phyloP scores from a whole-genome alignment of 495 filamentous ascomycete genomes.

The Penicillium roqueforti region DNA sequence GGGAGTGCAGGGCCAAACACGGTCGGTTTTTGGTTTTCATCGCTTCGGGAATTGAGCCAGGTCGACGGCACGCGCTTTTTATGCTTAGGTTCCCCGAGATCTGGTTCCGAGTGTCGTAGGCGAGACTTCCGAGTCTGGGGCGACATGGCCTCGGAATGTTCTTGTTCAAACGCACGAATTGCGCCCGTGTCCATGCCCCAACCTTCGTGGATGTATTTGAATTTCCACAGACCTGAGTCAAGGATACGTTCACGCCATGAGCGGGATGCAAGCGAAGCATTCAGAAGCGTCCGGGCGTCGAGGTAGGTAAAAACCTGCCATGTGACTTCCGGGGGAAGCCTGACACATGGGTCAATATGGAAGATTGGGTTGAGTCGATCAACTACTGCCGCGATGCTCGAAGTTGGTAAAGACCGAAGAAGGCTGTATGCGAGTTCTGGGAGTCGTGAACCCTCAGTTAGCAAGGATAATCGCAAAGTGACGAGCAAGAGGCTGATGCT shows the following conservation, averaged over 20 bases:
- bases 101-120: conserved; percentile 40
- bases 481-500: not conserved
- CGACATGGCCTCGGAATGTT: conserved; percentile 41
- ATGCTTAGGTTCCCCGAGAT: conserved; percentile 44
- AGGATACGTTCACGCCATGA: conserved; percentile 78
- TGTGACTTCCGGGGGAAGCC: conserved; percentile 83
- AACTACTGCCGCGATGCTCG: conserved; percentile 71
- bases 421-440: conserved; percentile 52
- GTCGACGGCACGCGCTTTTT: conserved; percentile 50
- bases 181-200: conserved; percentile 70
- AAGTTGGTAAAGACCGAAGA: conserved; percentile 69
- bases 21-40: conserved; percentile 1
- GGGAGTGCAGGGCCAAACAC: conserved; percentile 16
- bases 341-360: conserved; percentile 84
- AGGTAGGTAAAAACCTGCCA: conserved; percentile 85
- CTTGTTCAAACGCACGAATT: conserved; percentile 62
- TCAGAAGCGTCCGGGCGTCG: conserved; percentile 68
- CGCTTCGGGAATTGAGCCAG: conserved; percentile 36
- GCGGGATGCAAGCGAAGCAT: conserved; percentile 70
- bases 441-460: conserved; percentile 5
- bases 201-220: conserved; percentile 75
- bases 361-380: conserved; percentile 70
- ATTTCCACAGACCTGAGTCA: conserved; percentile 82
- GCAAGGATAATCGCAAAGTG: not conserved
- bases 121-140: conserved; percentile 45